Conservation (phyloP, 2,329 filamentous ascomycete species). For the Hymenoscyphus infarciens region DNA sequence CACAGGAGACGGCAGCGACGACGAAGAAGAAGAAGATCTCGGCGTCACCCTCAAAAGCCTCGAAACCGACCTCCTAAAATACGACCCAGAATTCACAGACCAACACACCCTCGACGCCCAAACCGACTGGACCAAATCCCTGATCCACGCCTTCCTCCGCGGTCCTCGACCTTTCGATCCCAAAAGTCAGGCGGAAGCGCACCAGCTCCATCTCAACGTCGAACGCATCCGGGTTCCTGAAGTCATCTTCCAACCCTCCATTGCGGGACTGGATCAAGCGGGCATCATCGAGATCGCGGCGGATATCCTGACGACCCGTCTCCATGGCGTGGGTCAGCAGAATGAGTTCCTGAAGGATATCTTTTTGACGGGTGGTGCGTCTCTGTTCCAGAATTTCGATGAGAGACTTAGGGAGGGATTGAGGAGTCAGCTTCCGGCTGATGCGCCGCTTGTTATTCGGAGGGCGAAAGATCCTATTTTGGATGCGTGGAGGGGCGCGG, state of each 20-base stretch:
- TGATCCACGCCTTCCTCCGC: constrained; percentile 85
- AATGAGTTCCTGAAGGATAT: constrained; percentile 77
- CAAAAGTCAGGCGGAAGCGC: constrained; percentile 72
- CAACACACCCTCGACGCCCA: constrained; percentile 89
- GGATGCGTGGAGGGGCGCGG: constrained; percentile 93
- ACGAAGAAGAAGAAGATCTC: constrained; percentile 89
- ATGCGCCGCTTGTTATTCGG: constrained; percentile 64
- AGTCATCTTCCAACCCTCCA: constrained; percentile 86
- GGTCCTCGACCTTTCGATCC: constrained; percentile 84
- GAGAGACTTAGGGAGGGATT: constrained; percentile 73
- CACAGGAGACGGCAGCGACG: constrained; percentile 76
- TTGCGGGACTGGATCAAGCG: constrained; percentile 89
- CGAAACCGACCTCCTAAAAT: constrained; percentile 79
- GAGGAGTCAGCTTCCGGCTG: constrained; percentile 66
- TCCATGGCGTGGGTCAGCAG: constrained; percentile 55
- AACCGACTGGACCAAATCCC: constrained; percentile 88
- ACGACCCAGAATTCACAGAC: constrained; percentile 87
- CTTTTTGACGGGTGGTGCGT: constrained; percentile 93
- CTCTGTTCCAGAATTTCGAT: constrained; percentile 82
- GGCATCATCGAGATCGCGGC: constrained; percentile 89
- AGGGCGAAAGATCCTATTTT: constrained; percentile 72
- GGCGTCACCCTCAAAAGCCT: constrained; percentile 68
- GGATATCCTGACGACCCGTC: constrained; percentile 81
- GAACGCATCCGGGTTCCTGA: constrained; percentile 93
- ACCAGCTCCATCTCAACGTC: constrained; percentile 93